These are phyloP conservation scores for Actinomortierella ambigua DNA, from an alignment of 371 early-diverging fungal genomes.

Conservation along the genomic window DNA sequence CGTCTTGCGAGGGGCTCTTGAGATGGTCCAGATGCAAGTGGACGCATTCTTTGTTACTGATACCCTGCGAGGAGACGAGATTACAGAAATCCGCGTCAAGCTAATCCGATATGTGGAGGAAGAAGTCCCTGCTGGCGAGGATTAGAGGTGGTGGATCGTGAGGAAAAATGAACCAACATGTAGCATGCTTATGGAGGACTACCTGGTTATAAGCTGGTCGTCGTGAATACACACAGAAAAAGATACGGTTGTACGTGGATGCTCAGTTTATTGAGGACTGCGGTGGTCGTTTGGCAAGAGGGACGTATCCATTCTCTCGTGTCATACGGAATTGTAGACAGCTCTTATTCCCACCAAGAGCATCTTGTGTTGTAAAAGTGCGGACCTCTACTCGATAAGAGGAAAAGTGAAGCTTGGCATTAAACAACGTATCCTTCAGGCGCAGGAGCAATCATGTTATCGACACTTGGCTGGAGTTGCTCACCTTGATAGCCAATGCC, in stretches of 20 bases:
- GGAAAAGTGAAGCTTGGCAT: not conserved
- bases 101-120: constrained; percentile 90
- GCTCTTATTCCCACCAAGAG: constrained; percentile 44
- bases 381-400: constrained; percentile 21
- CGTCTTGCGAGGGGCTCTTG: constrained; percentile 91
- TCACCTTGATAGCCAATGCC: constrained; percentile 46
- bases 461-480: not conserved
- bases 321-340: constrained; percentile 43
- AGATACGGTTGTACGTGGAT: too few relatives aligned
- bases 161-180: too few relatives aligned
- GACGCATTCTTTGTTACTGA: constrained; percentile 86
- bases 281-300: constrained; percentile 26
- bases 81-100: constrained; percentile 89
- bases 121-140: constrained; percentile 93
- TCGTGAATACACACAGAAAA: too few relatives aligned
- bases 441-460: not conserved
- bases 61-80: constrained; percentile 87
- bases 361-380: constrained; percentile 45
- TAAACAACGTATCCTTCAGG: not conserved
- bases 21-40: constrained; percentile 96
- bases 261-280: too few relatives aligned
- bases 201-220: too few relatives aligned
- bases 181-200: too few relatives aligned
- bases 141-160: constrained; percentile 61
- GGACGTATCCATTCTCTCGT: constrained; percentile 29